Base-by-base conservation (phyloP, 192 early-diverging fungal species). In the Backusella australiensis region DNA sequence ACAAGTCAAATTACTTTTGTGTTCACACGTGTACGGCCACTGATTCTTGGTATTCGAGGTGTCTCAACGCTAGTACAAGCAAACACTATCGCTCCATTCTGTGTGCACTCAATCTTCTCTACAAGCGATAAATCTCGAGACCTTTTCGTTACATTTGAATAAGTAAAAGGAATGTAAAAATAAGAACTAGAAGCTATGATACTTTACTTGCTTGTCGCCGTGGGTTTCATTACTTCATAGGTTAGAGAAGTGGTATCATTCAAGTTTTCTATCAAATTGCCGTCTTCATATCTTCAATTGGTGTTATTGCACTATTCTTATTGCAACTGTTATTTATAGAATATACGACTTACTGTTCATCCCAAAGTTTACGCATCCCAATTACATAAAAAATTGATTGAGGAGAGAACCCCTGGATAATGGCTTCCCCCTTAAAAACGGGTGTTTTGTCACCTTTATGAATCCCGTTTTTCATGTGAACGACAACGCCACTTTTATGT, bases 331-430 rank as follows among this genome's bases (percentile, higher is more conserved):
- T 19, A 66, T 67, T 32, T 34, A 23, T 38, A 4, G 21, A 29
- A 12, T n/a, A 46, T 29, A n/a, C 74, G 53, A 73, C 71, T 84
- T 71, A 84, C 83, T 78, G 77, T 70, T 85, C 85, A 79, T 89
- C 87, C 87, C 87, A 89, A 5, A 87, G 80, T 76, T 85, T 87
- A 59, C 87, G 78, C 67, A 85, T 83, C 6, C 85, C 85, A 75
- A 88, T 85, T 1, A 89, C 86, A n/a, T 85, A 83, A 69, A 89
- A 87, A n/a, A 87, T 82, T 2, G 85, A 75, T 53, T 87, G 85
- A 29, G 87, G 86, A 32, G 76, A 75, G 39, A 84, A 87, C 0
- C 84, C 86, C 52, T 84, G 81, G 34, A 89, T 84, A 9, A 84
- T 75, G 63, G 77, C 76, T 78, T 86, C 83, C 21, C 86, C 83